Conservation (phyloP, 345 rosid genomes). For the Anacardium occidentale region DNA sequence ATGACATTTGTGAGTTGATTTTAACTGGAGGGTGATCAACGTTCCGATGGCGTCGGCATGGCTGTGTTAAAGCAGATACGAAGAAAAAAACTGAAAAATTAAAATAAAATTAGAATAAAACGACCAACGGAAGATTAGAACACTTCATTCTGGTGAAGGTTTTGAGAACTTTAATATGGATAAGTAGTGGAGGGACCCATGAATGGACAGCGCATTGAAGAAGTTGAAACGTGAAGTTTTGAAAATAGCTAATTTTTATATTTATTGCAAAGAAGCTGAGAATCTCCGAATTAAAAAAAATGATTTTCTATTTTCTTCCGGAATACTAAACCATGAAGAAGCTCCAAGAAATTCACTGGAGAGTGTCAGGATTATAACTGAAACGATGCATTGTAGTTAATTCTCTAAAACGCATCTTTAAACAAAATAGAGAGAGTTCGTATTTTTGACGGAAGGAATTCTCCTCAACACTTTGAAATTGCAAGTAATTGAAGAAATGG, state of each 20-base stretch:
- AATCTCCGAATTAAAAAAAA: background rate
- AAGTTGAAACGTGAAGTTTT: conserved; percentile 15
- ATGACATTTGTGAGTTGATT: conserved; percentile 27
- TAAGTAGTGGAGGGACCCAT: conserved; percentile 24
- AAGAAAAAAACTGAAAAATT: background rate
- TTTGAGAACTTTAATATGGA: background rate
- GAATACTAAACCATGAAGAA: too few species aligned
- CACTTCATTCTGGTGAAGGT: background rate
- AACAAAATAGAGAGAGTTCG: too few species aligned
- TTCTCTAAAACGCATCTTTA: too few species aligned
- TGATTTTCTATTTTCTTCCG: too few species aligned
- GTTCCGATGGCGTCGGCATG: conserved; percentile 9
- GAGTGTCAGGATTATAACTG: too few species aligned
- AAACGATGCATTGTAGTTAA: too few species aligned
- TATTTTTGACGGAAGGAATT: too few species aligned
- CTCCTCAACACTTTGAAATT: too few species aligned
- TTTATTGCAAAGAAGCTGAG: too few species aligned
- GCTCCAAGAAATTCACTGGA: too few species aligned
- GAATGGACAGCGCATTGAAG: background rate
- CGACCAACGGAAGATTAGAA: background rate
- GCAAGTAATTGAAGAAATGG: too few species aligned
- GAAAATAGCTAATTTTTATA: too few species aligned
- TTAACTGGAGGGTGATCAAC: background rate
- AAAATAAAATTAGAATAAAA: background rate
- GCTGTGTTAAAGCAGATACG: background rate